A percentile compares a stretch with the other conserved stretches of the same genome.
These are phyloP conservation scores for Volvox africanus DNA, from an alignment of 139 green algal species.

Conservation along the genomic window DNA sequence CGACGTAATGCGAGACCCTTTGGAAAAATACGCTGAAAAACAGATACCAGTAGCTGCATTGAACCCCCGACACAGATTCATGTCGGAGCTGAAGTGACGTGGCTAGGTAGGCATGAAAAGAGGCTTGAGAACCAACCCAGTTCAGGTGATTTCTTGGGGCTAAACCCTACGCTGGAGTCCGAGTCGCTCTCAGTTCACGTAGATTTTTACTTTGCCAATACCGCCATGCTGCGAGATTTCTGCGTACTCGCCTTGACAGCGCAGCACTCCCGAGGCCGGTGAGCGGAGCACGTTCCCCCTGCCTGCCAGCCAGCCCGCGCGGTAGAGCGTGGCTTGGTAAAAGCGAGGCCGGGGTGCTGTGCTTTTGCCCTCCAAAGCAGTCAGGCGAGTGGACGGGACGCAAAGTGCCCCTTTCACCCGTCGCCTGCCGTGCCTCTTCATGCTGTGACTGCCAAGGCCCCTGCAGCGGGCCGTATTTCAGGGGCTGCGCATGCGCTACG, in stretches of 20 bases:
- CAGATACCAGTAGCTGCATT: no score
- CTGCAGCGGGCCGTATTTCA: conserved; percentile 27
- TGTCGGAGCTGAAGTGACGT: no score
- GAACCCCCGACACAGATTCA: no score
- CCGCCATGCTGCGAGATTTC: conserved; percentile 3
- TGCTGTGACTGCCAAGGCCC: conserved; percentile 37
- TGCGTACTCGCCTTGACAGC: conserved; percentile 28
- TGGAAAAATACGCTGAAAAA: no score
- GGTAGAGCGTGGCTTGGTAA: background rate
- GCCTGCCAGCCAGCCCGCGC: conserved; percentile 31
- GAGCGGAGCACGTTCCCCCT: conserved; percentile 29
- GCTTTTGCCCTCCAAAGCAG: conserved; percentile 37
- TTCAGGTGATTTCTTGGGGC: no score
- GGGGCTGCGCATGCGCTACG: conserved; percentile 2
- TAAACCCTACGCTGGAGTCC: no score
- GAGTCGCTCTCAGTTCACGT: no score
- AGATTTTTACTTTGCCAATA: background rate
- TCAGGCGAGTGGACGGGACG: background rate
- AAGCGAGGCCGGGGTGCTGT: conserved; percentile 13
- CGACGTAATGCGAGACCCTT: no score
- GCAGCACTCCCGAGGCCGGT: conserved; percentile 23
- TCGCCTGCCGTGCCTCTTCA: conserved; percentile 30
- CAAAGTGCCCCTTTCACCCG: conserved; percentile 22
- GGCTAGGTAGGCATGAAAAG: no score
- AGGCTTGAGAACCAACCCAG: no score